Percentiles rank a stretch among this genome's conserved stretches.
These are phyloP conservation scores for Oldenlandia corymbosa DNA, from an alignment of 257 asterid species.

Conservation along the genomic window DNA sequence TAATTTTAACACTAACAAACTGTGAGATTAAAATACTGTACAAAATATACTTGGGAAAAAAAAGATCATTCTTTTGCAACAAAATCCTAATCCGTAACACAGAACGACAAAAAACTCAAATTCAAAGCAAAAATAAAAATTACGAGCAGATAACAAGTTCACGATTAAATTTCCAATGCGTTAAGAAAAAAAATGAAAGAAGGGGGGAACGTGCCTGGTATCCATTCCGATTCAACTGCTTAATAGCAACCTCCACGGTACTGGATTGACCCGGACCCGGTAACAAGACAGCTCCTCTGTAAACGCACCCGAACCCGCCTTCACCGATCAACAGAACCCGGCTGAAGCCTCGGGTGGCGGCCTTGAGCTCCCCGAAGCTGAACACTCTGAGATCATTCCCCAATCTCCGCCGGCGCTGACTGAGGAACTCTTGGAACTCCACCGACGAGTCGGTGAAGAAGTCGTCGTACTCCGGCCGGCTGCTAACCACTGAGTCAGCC, in stretches of 20 bases:
- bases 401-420: slow-evolving; percentile 49
- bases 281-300: slow-evolving; percentile 49
- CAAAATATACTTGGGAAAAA: no score
- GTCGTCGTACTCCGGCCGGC: slow-evolving; percentile 73
- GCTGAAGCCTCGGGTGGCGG: slow-evolving; percentile 69
- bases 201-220: slow-evolving; percentile 81
- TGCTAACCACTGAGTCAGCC: slow-evolving; percentile 30
- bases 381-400: slow-evolving; percentile 70
- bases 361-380: slow-evolving; percentile 61
- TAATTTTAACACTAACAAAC: no score
- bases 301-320: slow-evolving; percentile 91
- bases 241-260: slow-evolving; percentile 64
- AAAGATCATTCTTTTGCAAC: no score
- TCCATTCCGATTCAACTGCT: slow-evolving; percentile 86
- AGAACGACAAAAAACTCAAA: no score
- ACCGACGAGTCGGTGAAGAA: slow-evolving; percentile 59
- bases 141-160: background rate
- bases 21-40: no score
- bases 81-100: no score
- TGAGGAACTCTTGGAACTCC: slow-evolving; percentile 51
- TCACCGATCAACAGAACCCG: slow-evolving; percentile 73
- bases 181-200: background rate
- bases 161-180: background rate
- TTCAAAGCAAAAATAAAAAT: background rate
- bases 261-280: slow-evolving; percentile 19